Evolutionary conservation across 805 yeast species (phyloP), one percentile per base, ranked within the genome.

Genomic region (Ogataea glucozyma): DNA sequence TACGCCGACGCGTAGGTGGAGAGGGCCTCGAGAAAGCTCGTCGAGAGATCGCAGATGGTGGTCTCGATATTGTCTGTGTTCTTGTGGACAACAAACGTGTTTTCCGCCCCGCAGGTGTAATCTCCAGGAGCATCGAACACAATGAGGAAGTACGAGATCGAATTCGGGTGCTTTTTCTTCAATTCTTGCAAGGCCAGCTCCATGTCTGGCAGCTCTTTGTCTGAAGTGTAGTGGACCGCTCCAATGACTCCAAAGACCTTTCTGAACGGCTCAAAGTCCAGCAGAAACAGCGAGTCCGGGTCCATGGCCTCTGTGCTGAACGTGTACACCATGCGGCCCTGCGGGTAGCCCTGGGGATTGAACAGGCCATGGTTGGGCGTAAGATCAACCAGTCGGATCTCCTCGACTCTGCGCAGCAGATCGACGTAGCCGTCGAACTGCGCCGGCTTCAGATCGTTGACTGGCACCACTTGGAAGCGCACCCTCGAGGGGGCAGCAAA

Each of bases 191-290:
- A 48, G 31, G 66, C 61, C 1, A 50, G 50, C 2, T 53, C 53
- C n/a, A 66, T 44, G 8, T 40, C 48, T 1, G 58, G 60, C 10
- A 54, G 48, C 8, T 56, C 54, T 10, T 60, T 39, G 7, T 54
- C 56, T 4, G 50, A 47, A 4, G 38, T 46, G 58, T 67, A 70
- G 17, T 58, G 49, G 1, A 72, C 69, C 12, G 73, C 45, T 0
- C 79, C 81, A 6, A 76, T 36, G 4, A 83, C 80, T 6, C 83
- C 71, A 52, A 88, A 78, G 0, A 85, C 79, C 57, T 88, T 88
- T 39, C 97, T 67, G 63, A 77, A 88, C 1, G 97, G 96, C 64
- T 93, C 97, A 49, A 91, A 80, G 62, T 91, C 98, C 52, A 85
- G 87, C 31, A 91, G 67, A 40, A 85, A 82, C 6, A 81, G 64